Evolutionary conservation across 495 filamentous ascomycete species (phyloP), one percentile per base, ranked within the genome.

Genomic region (Pseudevernia furfuracea): DNA sequence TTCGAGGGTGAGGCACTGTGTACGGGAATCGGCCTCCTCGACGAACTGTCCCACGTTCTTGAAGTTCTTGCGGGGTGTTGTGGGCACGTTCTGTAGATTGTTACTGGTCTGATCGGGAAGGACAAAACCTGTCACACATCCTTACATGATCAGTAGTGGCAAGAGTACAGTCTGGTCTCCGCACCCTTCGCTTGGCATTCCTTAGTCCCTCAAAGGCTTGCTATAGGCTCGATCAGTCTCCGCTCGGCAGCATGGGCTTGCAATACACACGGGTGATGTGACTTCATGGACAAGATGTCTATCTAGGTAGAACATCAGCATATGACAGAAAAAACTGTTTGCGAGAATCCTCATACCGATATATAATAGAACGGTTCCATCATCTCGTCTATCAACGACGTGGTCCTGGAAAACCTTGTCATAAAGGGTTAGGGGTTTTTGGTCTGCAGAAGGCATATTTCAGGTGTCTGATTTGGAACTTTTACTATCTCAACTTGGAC

Each of bases 231-330:
- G 67, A 69, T 78, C 48, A 77, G 70, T 68, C 23, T 17, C 32
- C 32, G 41, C 49, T 8, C n/a, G 23, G 12, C 43, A 36, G 28
- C 38, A 28, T 14, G 37, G 30, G 23, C 34, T 48, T 67, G 62
- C 52, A 63, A 69, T 64, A 55, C 82, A 70, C 77, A 89, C 87
- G 41, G 94, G 94, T 61, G 93, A 96, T 60, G 94, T 97, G 72
- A 98, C 94, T 82, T 98, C 94, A 73, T 98, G 94, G 61, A 97
- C 91, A 44, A 98, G 83, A 81, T 98, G 94, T 74, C 94, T 84
- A 76, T 95, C 90, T 88, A 72, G 68, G 62, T 17, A 62, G 38
- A 66, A 57, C 5, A 30, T 68, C 19, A 68, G 41, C 2, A 63
- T 32, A 63, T 46, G 38, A 63, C n/a, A 21, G 74, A 67, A 36